A percentile compares a stretch with the other conserved stretches of the same genome.
Conservation (phyloP, 2,329 filamentous ascomycete species). For the Diaporthe sp. region DNA sequence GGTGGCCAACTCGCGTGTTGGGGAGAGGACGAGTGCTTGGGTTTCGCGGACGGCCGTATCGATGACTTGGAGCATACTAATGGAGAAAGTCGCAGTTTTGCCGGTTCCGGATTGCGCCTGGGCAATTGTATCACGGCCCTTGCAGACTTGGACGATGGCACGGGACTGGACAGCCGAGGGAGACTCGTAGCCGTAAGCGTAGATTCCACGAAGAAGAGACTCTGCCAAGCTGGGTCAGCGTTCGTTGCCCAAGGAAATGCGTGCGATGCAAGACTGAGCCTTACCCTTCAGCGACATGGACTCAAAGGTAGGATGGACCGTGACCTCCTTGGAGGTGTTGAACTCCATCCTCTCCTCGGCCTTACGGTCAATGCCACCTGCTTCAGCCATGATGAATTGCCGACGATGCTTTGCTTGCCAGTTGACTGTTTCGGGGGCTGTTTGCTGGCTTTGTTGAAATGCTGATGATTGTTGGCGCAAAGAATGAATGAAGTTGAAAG, state of each 20-base stretch:
- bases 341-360: constrained; percentile 98
- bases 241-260: constrained; percentile 4
- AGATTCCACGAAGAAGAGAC: constrained; percentile 95
- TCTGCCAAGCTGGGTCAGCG: constrained; percentile 60
- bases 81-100: constrained; percentile 99
- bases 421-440: neutral
- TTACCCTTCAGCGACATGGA: constrained; percentile 93
- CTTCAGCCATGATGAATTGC: constrained; percentile 84
- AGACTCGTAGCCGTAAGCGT: constrained; percentile 98
- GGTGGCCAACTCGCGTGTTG: constrained; percentile 97
- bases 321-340: constrained; percentile 97
- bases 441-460: constrained; percentile 23
- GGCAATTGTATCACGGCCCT: constrained; percentile 97
- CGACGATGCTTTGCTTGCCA: neutral
- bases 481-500: constrained; percentile 26
- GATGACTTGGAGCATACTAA: constrained; percentile 99
- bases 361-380: constrained; percentile 84
- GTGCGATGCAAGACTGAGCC: constrained; percentile 38
- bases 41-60: constrained; percentile 94
- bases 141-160: constrained; percentile 98
- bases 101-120: constrained; percentile 99
- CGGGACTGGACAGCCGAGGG: constrained; percentile 98
- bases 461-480: neutral
- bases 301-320: constrained; percentile 93
- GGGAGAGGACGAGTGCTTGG: constrained; percentile 98